Evolutionary conservation across 371 early-diverging fungal genomes (phyloP), one percentile per base, ranked within the genome.

Genomic region (Lichtheimia ramosa): DNA sequence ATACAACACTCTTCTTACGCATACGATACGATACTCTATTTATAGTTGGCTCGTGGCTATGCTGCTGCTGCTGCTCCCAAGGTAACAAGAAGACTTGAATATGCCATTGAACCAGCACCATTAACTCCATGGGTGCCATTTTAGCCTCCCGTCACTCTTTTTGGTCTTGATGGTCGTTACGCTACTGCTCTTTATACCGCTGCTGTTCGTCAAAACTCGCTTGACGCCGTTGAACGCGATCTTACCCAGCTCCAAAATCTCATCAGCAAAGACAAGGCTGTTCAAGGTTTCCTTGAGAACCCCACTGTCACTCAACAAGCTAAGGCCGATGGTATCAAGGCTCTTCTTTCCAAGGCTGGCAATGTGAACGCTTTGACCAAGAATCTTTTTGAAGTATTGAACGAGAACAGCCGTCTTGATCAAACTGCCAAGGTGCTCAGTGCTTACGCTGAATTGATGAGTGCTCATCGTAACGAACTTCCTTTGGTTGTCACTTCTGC

Each of bases 121-220:
- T 13, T 18, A 40, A 46, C 46, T 8, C n/a, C n/a, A n/a, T 12
- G 8, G 8, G 3, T n/a, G 46, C 46, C 34, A 46, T 25, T 25
- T 5, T 68, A 94, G 93, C 86, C 89, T 51, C 96, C 96, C 28
- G 59, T 95, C 43, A 83, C 86, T 42, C 84, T 98, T 54, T 89
- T 91, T 85, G 95, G 96, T 65, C 90, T 98, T 73, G 95, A 95
- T 55, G 98, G 98, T 68, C 93, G 96, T 69, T 98, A 98, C 72
- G 97, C 98, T 59, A 95, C 97, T 21, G 97, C 98, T 41, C 87
- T 98, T 59, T 98, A 89, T 88, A 85, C 92, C 55, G 98, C 98
- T 49, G 97, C 97, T 24, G 84, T 88, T 66, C 92, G 92, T 72
- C 84, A 88, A 81, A 87, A 90, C 70, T 74, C 73, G 18, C 88